These are phyloP conservation scores for Xerocomus minutiporus DNA, from an alignment of 1,284 basidiomycete genomes.

Conservation along the genomic window DNA sequence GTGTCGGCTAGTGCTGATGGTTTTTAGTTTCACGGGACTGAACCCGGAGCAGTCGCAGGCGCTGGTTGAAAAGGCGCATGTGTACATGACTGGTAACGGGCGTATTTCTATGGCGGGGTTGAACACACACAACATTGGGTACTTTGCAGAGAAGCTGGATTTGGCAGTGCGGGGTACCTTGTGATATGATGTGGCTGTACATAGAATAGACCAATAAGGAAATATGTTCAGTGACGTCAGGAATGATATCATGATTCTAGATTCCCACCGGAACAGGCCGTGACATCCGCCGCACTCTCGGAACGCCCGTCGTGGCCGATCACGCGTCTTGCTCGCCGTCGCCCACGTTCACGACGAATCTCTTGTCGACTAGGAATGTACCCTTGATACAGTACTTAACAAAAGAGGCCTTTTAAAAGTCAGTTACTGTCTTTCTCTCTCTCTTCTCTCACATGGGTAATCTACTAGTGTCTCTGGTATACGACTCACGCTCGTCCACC, in stretches of 20 bases:
- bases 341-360: not conserved
- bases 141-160: slow-evolving; percentile 76
- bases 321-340: not conserved
- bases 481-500: slow-evolving; percentile 1
- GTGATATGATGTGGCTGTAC: slow-evolving; percentile 30
- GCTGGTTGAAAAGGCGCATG: slow-evolving; percentile 74
- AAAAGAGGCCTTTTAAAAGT: slow-evolving; percentile 18
- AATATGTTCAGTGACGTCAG: slow-evolving; percentile 24
- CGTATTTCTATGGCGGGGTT: slow-evolving; percentile 61
- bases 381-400: not conserved
- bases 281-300: slow-evolving; percentile 18
- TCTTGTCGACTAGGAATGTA: not conserved
- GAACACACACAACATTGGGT: slow-evolving; percentile 69
- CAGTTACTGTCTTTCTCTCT: slow-evolving; percentile 9
- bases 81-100: slow-evolving; percentile 86
- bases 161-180: slow-evolving; percentile 58
- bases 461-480: slow-evolving; percentile 28
- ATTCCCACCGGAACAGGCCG: slow-evolving; percentile 28
- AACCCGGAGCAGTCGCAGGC: slow-evolving; percentile 63
- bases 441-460: slow-evolving; percentile 26
- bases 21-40: slow-evolving; percentile 73
- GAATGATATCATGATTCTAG: slow-evolving; percentile 31
- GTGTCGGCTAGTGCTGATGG: slow-evolving; percentile 5
- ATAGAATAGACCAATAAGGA: not conserved
- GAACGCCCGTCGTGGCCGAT: slow-evolving; percentile 22